These are phyloP conservation scores for Marasmius tenuissimus DNA, from an alignment of 1,284 basidiomycete genomes.

Conservation along the genomic window DNA sequence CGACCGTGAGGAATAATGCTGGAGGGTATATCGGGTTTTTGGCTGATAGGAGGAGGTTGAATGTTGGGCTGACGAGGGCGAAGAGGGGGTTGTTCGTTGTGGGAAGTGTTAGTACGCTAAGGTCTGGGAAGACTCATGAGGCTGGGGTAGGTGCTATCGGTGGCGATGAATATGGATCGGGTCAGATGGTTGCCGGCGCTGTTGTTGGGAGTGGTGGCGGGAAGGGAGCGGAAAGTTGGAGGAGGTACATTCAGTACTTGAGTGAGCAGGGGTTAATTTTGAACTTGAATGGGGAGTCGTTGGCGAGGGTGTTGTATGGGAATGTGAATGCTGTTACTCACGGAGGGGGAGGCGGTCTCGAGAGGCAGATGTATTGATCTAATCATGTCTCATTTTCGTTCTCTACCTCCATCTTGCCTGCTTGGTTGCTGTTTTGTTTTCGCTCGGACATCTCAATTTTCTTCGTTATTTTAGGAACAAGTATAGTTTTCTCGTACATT, in stretches of 20 bases:
- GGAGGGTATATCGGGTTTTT: conserved; percentile 83
- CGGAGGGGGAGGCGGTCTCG: background rate
- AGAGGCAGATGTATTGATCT: background rate
- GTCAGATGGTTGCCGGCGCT: conserved; percentile 31
- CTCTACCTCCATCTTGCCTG: background rate
- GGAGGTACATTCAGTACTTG: conserved; percentile 57
- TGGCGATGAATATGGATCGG: conserved; percentile 19
- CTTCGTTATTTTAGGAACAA: background rate
- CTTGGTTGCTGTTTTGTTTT: background rate
- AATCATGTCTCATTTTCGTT: background rate
- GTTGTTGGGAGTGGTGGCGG: conserved; percentile 23
- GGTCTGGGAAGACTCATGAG: conserved; percentile 9
- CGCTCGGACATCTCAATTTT: background rate
- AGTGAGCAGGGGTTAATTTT: conserved; percentile 51
- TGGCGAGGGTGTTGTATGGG: conserved; percentile 47
- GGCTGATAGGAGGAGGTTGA: conserved; percentile 83
- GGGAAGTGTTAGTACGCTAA: conserved; percentile 74
- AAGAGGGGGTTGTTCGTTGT: conserved; percentile 82
- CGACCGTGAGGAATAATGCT: conserved; percentile 82
- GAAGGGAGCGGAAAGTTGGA: conserved; percentile 60
- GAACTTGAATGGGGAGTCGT: conserved; percentile 41
- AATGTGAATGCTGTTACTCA: conserved; percentile 25
- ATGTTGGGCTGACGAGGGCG: conserved; percentile 87
- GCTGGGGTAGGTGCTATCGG: background rate
- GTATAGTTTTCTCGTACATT: background rate